Conservation (phyloP, 257 asterid species). For the Petrea volubilis region DNA sequence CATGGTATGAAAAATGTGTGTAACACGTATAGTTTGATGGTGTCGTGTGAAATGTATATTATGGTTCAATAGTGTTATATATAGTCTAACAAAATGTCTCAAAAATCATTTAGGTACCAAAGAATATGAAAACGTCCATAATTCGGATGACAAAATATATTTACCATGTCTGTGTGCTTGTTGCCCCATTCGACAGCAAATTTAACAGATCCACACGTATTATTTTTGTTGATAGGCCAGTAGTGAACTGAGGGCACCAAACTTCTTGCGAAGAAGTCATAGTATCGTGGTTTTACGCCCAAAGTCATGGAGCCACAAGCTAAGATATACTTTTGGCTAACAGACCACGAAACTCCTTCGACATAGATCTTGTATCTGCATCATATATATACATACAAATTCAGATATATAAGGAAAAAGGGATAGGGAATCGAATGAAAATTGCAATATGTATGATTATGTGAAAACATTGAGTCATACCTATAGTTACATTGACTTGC, state of each 20-base stretch:
- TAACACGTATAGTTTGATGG: too few relatives aligned
- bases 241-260: slow-evolving; percentile 71
- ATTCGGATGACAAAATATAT: too few relatives aligned
- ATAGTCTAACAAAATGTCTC: too few relatives aligned
- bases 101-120: too few relatives aligned
- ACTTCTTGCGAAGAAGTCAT: slow-evolving; percentile 82
- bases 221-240: slow-evolving; percentile 61
- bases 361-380: slow-evolving; percentile 78
- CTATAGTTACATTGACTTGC: slow-evolving; percentile 74
- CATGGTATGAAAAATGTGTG: too few relatives aligned
- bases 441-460: not conserved
- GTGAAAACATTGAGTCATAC: slow-evolving; percentile 27
- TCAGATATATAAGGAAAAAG: not conserved
- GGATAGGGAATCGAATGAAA: not conserved
- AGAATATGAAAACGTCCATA: too few relatives aligned
- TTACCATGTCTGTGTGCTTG: slow-evolving; percentile 57
- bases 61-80: too few relatives aligned
- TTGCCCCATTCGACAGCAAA: slow-evolving; percentile 94
- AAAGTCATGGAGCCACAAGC: slow-evolving; percentile 82
- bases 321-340: slow-evolving; percentile 82
- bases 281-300: slow-evolving; percentile 52
- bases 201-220: slow-evolving; percentile 56
- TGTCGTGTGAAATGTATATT: too few relatives aligned
- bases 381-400: not conserved
- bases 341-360: slow-evolving; percentile 91